These are phyloP conservation scores for Cryoendolithus antarcticus DNA, from an alignment of 2,329 filamentous ascomycete species.

Conservation along the genomic window DNA sequence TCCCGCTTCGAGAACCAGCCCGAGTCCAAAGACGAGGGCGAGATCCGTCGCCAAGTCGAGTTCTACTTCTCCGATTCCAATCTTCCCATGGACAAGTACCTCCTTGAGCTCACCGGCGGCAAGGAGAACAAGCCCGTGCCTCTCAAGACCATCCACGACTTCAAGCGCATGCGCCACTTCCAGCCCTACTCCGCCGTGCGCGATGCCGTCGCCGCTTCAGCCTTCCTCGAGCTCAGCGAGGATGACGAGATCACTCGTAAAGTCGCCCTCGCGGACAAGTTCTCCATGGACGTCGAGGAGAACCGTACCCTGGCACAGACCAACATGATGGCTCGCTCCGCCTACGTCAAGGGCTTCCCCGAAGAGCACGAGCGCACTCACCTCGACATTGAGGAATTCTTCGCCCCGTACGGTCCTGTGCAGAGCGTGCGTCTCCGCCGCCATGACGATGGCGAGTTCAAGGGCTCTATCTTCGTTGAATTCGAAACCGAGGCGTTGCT, in stretches of 20 bases:
- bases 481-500: slow-evolving; percentile 69
- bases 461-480: slow-evolving; percentile 93
- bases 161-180: slow-evolving; percentile 95
- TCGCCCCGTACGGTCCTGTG: slow-evolving; percentile 64
- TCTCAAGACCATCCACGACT: slow-evolving; percentile 65
- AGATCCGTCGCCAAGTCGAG: slow-evolving; percentile 85
- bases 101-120: slow-evolving; percentile 68
- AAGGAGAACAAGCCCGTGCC: slow-evolving; percentile 69
- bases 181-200: slow-evolving; percentile 76
- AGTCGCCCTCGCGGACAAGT: slow-evolving; percentile 45
- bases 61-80: slow-evolving; percentile 95
- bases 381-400: slow-evolving; percentile 89
- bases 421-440: slow-evolving; percentile 82
- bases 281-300: slow-evolving; percentile 39
- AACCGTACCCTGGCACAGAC: slow-evolving; percentile 45
- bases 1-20: slow-evolving; percentile 37
- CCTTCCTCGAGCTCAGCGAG: slow-evolving; percentile 59
- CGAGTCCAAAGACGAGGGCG: slow-evolving; percentile 62
- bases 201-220: slow-evolving; percentile 67
- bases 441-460: slow-evolving; percentile 60
- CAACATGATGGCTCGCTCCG: slow-evolving; percentile 57
- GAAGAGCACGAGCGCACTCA: slow-evolving; percentile 73
- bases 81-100: slow-evolving; percentile 75
- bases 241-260: slow-evolving; percentile 66
- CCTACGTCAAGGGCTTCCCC: slow-evolving; percentile 93